These are phyloP conservation scores for Cladorrhinum sp. DNA, from an alignment of 2,329 filamentous ascomycete genomes.

Conservation along the genomic window DNA sequence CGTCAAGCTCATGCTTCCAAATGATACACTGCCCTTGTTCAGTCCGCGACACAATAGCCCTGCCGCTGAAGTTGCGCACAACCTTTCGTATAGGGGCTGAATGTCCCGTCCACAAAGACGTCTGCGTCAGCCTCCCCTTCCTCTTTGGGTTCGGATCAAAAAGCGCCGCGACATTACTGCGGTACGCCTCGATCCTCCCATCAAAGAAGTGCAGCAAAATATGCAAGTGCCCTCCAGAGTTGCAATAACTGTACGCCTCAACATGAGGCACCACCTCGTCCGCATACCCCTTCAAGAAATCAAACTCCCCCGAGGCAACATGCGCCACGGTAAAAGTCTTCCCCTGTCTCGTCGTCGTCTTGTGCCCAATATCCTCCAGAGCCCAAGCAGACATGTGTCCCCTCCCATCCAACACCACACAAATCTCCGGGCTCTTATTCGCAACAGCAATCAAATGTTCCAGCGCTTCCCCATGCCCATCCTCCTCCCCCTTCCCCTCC, in stretches of 20 bases:
- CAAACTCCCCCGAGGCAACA: slow-evolving; percentile 57
- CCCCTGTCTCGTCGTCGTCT: slow-evolving; percentile 58
- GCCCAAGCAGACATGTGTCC: slow-evolving; percentile 92
- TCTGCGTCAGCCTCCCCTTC: slow-evolving; percentile 54
- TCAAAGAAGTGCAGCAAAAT: slow-evolving; percentile 82
- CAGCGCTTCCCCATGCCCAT: slow-evolving; percentile 64
- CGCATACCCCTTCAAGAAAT: slow-evolving; percentile 39
- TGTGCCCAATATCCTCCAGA: slow-evolving; percentile 78
- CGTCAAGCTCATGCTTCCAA: slow-evolving; percentile 66
- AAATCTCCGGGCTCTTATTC: slow-evolving; percentile 81
- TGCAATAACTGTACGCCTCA: slow-evolving; percentile 72
- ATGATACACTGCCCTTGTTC: slow-evolving; percentile 74
- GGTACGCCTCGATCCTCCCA: slow-evolving; percentile 78
- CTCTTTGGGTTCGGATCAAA: slow-evolving; percentile 68
- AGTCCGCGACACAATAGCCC: slow-evolving; percentile 77
- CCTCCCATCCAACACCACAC: slow-evolving; percentile 76
- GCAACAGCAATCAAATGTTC: slow-evolving; percentile 84
- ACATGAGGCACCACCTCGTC: slow-evolving; percentile 45
- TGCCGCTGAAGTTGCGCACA: slow-evolving; percentile 77
- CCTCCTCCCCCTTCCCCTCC: slow-evolving; percentile 51
- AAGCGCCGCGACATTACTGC: slow-evolving; percentile 72
- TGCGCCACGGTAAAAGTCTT: slow-evolving; percentile 86
- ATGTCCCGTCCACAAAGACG: slow-evolving; percentile 79
- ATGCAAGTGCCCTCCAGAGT: slow-evolving; percentile 62
- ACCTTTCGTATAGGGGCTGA: slow-evolving; percentile 78